Evolutionary conservation across 768 basidiomycete species (phyloP), one percentile per base, ranked within the genome.

Genomic region (Lentinula lateritia): DNA sequence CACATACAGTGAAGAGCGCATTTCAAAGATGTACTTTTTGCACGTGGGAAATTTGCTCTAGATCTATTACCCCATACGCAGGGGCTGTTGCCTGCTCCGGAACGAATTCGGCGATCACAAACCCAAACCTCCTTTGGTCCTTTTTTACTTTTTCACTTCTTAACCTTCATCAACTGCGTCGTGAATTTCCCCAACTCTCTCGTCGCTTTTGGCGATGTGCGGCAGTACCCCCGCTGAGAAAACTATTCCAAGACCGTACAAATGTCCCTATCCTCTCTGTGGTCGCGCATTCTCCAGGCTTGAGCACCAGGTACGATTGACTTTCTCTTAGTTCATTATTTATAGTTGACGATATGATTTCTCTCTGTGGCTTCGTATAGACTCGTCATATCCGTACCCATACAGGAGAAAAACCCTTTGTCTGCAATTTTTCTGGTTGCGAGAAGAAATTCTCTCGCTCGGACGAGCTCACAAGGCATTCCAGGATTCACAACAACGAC

Each of bases 381-480:
- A 99, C 96, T 18, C 89, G 96, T 64, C 96, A 99, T 71, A 97
- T 98, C 59, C 90, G 96, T 62, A 99, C 95, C 0, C 96, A 99
- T 73, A 99, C 96, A 0, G 96, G 96, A 69, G 96, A 99, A 76
- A 98, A 97, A 68, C 96, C 96, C 2, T 98, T 98, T 68, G 83
- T 85, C 20, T 99, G 96, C 83, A 88, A 86, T 1, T 92, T 88
- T 72, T 87, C 92, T 3, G 85, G 87, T n/a, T 99, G 96, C 82
- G 95, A 97, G 75, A 99, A 98, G 74, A 90, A 95, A 5, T 99
- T 99, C 74, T 95, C 93, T 16, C 88, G 96, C 62, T 94, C 93
- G n/a, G 96, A 99, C 79, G 96, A 99, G 75, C 85, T 99, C 65
- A 99, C 96, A 34, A 84, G 96, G 61, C 96, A 99, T 70, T 90